Base-by-base conservation (phyloP, 768 basidiomycete genomes). In the Tulasnella sp. region DNA sequence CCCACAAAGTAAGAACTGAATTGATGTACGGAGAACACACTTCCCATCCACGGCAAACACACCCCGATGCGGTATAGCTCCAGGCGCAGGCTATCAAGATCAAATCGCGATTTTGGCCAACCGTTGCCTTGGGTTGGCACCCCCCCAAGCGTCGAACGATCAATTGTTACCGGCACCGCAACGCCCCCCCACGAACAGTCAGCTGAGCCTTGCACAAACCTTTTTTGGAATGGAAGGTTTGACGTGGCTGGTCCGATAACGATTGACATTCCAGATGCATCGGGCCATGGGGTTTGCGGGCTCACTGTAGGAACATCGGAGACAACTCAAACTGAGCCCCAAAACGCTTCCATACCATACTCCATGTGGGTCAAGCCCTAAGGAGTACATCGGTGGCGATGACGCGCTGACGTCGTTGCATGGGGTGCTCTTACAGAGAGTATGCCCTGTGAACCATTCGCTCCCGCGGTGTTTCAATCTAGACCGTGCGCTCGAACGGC, bases 11-110 rank as follows among this genome's bases (percentile, higher is more conserved):
- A 7, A 68, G 10, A 68, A 68, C 62, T 68, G 31, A 68, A 68
- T 68, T 68, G 62, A 68, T 68, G 27, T 6, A 68, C 62, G 62
- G 62, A 68, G 62, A 68, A 68, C 62, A 68, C 62, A 68, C 62
- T 68, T 68, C 62, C n/a, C 4, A 7, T 16, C 62, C 27, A 68
- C 62, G 62, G 62, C 62, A 68, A 68, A 68, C 62, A 68, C 62
- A 68, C 31, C 62, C 62, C 62, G 62, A 68, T 68, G 27, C 62
- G 62, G 62, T 68, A 68, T 68, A 68, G 62, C 62, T 34, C 62
- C 24, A 27, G 27, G 36, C 16, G 27, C 27, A 68, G 16, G 62
- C 62, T 27, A 68, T 68, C 62, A 68, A 68, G 62, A 68, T 68
- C 62, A 68, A 68, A 68, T 68, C 62, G 62, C 62, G 62, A 68